Percentiles rank a stretch among this genome's conserved stretches.
These are phyloP conservation scores for Dactylonectria estremocensis DNA, from an alignment of 2,329 filamentous ascomycete species.

Conservation along the genomic window DNA sequence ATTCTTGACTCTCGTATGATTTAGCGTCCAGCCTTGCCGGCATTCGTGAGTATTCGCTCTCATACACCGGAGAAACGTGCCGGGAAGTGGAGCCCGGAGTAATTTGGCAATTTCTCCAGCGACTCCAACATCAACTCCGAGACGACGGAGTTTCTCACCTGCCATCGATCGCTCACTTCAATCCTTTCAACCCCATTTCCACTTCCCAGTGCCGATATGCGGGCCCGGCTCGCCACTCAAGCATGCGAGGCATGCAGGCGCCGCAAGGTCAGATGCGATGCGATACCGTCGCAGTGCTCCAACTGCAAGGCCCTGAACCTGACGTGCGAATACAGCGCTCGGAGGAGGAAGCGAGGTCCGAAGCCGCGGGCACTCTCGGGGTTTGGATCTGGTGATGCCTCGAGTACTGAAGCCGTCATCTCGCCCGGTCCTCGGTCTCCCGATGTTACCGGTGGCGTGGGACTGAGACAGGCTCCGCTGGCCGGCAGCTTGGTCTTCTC, in stretches of 20 bases:
- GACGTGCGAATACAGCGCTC: constrained; percentile 21
- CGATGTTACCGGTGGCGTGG: background rate
- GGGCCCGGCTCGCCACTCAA: constrained; percentile 20
- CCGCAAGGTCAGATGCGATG: constrained; percentile 33
- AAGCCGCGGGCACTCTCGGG: constrained; percentile 10
- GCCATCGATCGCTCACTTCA: background rate
- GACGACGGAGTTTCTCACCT: background rate
- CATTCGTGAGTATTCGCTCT: background rate
- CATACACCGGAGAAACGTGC: background rate
- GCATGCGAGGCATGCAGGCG: constrained; percentile 29
- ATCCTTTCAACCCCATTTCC: background rate
- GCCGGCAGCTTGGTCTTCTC: background rate
- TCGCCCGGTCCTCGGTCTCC: background rate
- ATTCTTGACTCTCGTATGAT: background rate
- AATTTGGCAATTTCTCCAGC: constrained; percentile 9
- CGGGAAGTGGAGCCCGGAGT: background rate
- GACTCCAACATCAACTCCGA: background rate
- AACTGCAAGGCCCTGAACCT: constrained; percentile 18
- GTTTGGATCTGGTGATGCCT: background rate
- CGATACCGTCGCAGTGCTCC: constrained; percentile 12
- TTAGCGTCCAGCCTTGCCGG: background rate
- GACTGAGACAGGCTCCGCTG: background rate
- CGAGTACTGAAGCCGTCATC: background rate
- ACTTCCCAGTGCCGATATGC: constrained; percentile 13
- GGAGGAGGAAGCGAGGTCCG: constrained; percentile 29